These are phyloP conservation scores for Penicillium occitanis DNA, from an alignment of 2,329 filamentous ascomycete species.

Conservation along the genomic window DNA sequence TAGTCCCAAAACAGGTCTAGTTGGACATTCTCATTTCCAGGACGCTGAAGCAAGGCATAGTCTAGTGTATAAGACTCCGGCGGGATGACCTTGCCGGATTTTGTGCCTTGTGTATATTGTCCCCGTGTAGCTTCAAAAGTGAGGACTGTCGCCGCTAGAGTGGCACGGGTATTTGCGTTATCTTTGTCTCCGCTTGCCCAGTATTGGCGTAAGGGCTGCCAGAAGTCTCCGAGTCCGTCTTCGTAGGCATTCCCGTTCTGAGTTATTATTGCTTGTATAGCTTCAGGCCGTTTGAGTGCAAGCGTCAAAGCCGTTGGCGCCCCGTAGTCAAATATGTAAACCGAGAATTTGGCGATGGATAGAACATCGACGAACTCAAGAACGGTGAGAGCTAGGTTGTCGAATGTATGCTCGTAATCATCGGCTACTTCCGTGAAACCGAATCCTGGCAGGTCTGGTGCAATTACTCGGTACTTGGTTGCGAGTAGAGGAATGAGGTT, in stretches of 20 bases:
- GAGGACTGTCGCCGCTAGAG: slow-evolving; percentile 38
- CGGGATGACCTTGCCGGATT: slow-evolving; percentile 37
- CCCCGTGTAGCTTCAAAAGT: slow-evolving; percentile 43
- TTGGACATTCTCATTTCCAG: slow-evolving; percentile 55
- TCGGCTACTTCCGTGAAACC: slow-evolving; percentile 56
- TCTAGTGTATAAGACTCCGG: slow-evolving; percentile 55
- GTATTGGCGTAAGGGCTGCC: slow-evolving; percentile 49
- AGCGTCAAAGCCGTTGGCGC: slow-evolving; percentile 57
- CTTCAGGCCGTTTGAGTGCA: slow-evolving; percentile 50
- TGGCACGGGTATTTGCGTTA: slow-evolving; percentile 36
- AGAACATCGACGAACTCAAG: slow-evolving; percentile 52
- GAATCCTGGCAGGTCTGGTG: slow-evolving; percentile 61
- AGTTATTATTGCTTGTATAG: slow-evolving; percentile 54
- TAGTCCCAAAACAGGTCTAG: slow-evolving; percentile 61
- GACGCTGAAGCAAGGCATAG: slow-evolving; percentile 52
- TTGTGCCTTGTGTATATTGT: slow-evolving; percentile 49
- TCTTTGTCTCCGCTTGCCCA: slow-evolving; percentile 43
- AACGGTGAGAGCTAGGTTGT: slow-evolving; percentile 50
- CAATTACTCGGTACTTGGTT: slow-evolving; percentile 48
- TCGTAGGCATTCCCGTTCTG: slow-evolving; percentile 64
- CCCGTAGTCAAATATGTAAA: slow-evolving; percentile 66
- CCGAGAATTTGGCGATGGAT: slow-evolving; percentile 49
- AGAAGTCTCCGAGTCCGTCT: slow-evolving; percentile 56
- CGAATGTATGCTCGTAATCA: slow-evolving; percentile 57
- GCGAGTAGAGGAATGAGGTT: slow-evolving; percentile 49